phyloP scores from a whole-genome alignment of 805 yeast species.

The Candida odintsovae region DNA sequence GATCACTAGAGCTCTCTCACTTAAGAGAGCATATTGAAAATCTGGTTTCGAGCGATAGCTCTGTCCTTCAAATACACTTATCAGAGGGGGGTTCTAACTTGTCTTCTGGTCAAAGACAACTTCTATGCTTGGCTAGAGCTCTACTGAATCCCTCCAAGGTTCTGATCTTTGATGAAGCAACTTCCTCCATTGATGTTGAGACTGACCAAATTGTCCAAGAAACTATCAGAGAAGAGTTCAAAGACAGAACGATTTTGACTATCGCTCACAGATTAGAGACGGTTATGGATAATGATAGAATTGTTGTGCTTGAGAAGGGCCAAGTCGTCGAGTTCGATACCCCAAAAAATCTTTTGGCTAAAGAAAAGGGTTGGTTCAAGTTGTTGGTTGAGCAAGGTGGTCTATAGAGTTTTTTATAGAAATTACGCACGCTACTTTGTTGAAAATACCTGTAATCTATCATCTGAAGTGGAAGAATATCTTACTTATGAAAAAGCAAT shows the following conservation, averaged over 20 bases:
- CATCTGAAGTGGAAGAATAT: no score
- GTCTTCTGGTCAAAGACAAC: slow-evolving; percentile 84
- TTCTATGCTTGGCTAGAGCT: slow-evolving; percentile 80
- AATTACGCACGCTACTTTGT: no score
- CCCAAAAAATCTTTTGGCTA: slow-evolving; percentile 51
- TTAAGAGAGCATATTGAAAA: slow-evolving; percentile 38
- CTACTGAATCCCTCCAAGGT: slow-evolving; percentile 67
- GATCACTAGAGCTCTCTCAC: slow-evolving; percentile 49
- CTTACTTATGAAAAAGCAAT: no score
- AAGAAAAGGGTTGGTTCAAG: no score
- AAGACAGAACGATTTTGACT: slow-evolving; percentile 73
- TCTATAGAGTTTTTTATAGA: no score
- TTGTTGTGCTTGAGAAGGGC: slow-evolving; percentile 72
- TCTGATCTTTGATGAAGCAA: slow-evolving; percentile 76
- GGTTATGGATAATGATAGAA: slow-evolving; percentile 76
- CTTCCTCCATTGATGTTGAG: slow-evolving; percentile 84
- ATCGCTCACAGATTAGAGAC: slow-evolving; percentile 90
- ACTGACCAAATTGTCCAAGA: slow-evolving; percentile 77
- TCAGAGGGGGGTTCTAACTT: slow-evolving; percentile 81
- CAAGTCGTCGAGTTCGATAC: slow-evolving; percentile 71
- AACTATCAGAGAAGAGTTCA: slow-evolving; percentile 69
- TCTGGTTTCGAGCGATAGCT: slow-evolving; percentile 47
- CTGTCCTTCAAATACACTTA: slow-evolving; percentile 48
- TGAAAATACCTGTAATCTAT: no score
- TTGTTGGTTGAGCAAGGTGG: no score